phyloP scores from a whole-genome alignment of 164 flowering plant species.

The Umbellularia californica region DNA sequence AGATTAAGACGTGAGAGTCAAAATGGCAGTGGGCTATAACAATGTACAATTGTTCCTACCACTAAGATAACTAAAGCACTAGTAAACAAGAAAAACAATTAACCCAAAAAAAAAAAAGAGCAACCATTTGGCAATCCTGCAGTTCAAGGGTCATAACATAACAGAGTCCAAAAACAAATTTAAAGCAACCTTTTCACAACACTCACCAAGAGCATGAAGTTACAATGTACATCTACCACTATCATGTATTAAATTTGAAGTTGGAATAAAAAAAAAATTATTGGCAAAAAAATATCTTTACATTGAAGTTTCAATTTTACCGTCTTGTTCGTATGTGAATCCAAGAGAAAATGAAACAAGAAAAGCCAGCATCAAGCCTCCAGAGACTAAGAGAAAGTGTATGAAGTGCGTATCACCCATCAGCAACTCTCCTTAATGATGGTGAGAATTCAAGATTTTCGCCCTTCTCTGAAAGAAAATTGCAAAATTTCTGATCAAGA shows the following conservation, averaged over 20 bases:
- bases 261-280: no score
- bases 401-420: conserved; percentile 9
- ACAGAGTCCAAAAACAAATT: background rate
- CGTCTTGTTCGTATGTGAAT: conserved; percentile 18
- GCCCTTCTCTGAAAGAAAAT: background rate
- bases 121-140: background rate
- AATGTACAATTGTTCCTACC: no score
- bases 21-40: background rate
- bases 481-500: background rate
- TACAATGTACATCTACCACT: background rate
- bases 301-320: conserved; percentile 14
- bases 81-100: background rate
- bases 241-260: background rate
- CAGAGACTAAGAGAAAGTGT: conserved; percentile 3
- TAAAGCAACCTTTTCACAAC: background rate
- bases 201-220: background rate
- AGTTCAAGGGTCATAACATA: background rate
- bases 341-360: conserved; percentile 9
- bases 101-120: background rate
- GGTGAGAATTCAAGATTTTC: background rate
- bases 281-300: background rate
- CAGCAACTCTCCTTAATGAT: background rate
- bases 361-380: conserved; percentile 11
- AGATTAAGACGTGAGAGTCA: background rate
- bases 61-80: background rate